A percentile compares a stretch with the other conserved stretches of the same genome.
Evolutionary conservation across 2,329 filamentous ascomycete genomes (phyloP).

Genomic region (Magnaporthiopsis incrustans): DNA sequence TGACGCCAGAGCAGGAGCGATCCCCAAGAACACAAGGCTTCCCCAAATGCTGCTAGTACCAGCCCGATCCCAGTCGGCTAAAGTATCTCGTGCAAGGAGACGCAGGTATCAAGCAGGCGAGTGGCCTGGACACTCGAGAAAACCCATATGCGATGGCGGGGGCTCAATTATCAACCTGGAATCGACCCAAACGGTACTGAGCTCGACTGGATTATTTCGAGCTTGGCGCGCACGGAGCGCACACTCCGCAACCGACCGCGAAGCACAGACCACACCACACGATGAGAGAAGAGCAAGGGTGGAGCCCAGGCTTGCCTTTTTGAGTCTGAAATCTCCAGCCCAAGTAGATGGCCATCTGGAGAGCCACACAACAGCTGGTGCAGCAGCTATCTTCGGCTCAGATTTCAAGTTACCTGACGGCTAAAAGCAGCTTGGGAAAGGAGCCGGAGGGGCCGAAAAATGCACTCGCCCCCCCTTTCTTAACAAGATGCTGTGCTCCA

Average conservation of each 20-base stretch:
- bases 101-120: not conserved
- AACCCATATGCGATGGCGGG: not conserved
- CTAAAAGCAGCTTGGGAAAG: not conserved
- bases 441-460: not conserved
- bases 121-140: not conserved
- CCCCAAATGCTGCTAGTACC: not conserved
- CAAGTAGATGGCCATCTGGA: not conserved
- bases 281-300: not conserved
- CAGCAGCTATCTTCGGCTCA: not conserved
- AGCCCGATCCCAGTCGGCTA: not conserved
- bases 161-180: not conserved
- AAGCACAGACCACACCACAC: not conserved
- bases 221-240: not conserved
- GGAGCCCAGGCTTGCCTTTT: not conserved
- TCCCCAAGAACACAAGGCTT: not conserved
- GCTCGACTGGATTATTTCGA: not conserved
- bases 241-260: too few relatives aligned
- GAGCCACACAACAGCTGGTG: not conserved
- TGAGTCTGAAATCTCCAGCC: not conserved
- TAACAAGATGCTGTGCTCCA: not conserved
- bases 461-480: not conserved
- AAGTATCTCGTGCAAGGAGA: not conserved
- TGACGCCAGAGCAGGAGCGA: not conserved
- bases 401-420: not conserved
- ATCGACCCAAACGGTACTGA: not conserved